phyloP scores from a whole-genome alignment of 768 basidiomycete genomes.

The Lentinula sp. region DNA sequence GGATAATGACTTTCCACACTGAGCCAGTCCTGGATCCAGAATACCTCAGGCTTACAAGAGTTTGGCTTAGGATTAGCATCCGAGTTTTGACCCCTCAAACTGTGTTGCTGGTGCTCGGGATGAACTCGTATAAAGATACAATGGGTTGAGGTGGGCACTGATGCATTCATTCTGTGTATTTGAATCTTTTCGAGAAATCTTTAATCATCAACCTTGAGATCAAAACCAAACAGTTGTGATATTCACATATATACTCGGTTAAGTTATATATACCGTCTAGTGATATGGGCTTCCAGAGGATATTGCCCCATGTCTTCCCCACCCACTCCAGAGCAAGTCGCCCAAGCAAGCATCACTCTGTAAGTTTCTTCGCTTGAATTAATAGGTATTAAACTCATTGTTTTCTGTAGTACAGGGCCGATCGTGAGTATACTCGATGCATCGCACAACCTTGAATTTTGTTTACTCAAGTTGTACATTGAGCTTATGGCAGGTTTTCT shows the following conservation, averaged over 20 bases:
- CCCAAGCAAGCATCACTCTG: neutral
- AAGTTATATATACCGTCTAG: neutral
- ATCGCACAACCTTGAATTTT: too few species aligned
- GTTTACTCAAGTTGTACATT: neutral
- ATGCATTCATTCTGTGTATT: neutral
- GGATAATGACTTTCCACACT: neutral
- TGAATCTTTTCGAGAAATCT: neutral
- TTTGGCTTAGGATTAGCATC: neutral
- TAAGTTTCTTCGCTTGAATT: neutral
- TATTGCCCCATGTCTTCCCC: neutral
- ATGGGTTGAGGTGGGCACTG: neutral
- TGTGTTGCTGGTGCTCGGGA: neutral
- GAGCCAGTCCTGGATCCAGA: neutral
- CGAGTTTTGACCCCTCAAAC: neutral
- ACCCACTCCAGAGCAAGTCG: neutral
- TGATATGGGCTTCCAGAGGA: neutral
- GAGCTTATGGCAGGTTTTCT: neutral
- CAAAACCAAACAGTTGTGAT: neutral
- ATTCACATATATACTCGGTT: neutral
- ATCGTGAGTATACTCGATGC: neutral
- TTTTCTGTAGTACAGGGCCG: neutral
- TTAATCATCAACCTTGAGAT: neutral
- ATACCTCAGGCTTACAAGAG: neutral
- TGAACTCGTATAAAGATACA: too few species aligned
- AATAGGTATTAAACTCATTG: neutral